A percentile compares a stretch with the other conserved stretches of the same genome.
These are phyloP conservation scores for Excoecaria cochinchinensis DNA, from an alignment of 345 rosid species.

Conservation along the genomic window DNA sequence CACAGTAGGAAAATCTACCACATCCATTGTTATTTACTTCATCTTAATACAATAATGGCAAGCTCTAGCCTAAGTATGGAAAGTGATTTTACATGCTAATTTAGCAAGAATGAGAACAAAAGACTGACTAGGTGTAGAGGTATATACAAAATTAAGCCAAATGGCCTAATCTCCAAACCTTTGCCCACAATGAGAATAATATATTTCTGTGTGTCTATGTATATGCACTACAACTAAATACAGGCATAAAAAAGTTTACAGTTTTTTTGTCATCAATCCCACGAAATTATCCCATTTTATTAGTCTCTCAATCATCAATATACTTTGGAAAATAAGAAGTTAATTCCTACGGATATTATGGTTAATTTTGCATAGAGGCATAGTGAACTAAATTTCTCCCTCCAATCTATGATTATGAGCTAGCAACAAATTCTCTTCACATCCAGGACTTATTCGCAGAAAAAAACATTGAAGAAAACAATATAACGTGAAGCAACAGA, in stretches of 20 bases:
- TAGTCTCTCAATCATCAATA: not conserved
- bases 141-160: no score
- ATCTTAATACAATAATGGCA: not conserved
- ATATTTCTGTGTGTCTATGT: not conserved
- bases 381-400: not conserved
- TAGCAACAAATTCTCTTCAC: not conserved
- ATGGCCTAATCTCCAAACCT: no score
- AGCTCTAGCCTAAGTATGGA: no score
- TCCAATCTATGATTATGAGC: not conserved
- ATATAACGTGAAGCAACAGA: not conserved
- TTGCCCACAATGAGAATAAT: not conserved
- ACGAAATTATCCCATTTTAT: not conserved
- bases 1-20: not conserved
- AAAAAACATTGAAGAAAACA: not conserved
- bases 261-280: not conserved
- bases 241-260: not conserved
- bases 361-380: not conserved
- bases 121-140: no score
- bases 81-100: not conserved
- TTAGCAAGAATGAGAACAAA: no score
- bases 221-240: not conserved
- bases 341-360: not conserved
- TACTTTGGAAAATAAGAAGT: not conserved
- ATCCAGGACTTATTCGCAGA: not conserved
- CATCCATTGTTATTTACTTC: not conserved